Conservation (phyloP, 2,329 filamentous ascomycete genomes). For the Aphanocladium album region DNA sequence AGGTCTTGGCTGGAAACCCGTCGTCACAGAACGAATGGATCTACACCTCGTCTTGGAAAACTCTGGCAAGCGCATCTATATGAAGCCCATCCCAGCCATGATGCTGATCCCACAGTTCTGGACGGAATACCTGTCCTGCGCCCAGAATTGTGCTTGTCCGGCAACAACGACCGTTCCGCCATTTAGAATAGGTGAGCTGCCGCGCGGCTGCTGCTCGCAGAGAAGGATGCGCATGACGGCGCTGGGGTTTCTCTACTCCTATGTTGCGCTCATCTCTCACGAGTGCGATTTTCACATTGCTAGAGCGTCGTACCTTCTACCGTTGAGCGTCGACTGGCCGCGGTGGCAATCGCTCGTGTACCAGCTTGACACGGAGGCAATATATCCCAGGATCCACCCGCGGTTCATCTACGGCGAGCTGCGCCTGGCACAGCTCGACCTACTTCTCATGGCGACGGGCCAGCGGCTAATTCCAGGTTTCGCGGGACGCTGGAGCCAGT, state of each 20-base stretch:
- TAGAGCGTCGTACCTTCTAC: neutral
- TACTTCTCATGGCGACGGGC: neutral
- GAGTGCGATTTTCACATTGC: conserved; percentile 6
- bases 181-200: neutral
- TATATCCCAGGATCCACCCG: neutral
- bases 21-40: neutral
- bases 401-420: conserved; percentile 3
- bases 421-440: neutral
- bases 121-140: neutral
- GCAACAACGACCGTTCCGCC: neutral
- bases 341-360: conserved; percentile 1
- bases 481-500: neutral
- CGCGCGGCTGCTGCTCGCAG: neutral
- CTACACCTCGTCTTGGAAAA: conserved; percentile 1
- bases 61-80: neutral
- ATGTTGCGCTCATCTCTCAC: neutral
- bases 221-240: neutral
- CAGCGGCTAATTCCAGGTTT: conserved; percentile 1
- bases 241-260: conserved; percentile 6
- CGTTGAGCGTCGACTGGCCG: neutral
- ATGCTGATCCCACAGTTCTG: neutral
- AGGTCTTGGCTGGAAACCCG: neutral
- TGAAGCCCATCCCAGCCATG: neutral
- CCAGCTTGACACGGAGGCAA: neutral
- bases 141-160: neutral